phyloP scores from a whole-genome alignment of 768 basidiomycete species.

The Trametes cingulata region DNA sequence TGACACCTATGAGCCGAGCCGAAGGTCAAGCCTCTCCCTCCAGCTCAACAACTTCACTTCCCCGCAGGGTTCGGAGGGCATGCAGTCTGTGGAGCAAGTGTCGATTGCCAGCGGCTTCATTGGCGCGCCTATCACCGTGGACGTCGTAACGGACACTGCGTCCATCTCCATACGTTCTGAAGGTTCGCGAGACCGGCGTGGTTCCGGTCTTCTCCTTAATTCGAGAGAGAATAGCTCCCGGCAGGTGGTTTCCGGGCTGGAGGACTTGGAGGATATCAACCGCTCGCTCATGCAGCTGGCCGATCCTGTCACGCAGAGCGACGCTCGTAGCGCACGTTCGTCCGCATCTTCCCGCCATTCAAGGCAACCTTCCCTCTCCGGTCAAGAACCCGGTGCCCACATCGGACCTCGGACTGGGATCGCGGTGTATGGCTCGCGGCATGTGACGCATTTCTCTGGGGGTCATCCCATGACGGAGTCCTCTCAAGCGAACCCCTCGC shows the following conservation, averaged over 20 bases:
- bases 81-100: slow-evolving; percentile 6
- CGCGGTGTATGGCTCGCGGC: slow-evolving; percentile 19
- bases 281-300: slow-evolving; percentile 14
- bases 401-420: slow-evolving; percentile 20
- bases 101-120: slow-evolving; percentile 6
- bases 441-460: slow-evolving; percentile 4
- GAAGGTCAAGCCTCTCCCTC: slow-evolving; percentile 19
- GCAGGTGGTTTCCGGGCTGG: slow-evolving; percentile 17
- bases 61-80: background rate
- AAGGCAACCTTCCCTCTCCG: slow-evolving; percentile 8
- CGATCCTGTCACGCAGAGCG: background rate
- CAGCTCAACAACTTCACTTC: slow-evolving; percentile 11
- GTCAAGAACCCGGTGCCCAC: background rate
- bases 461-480: background rate
- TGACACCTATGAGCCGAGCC: background rate
- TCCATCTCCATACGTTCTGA: slow-evolving; percentile 9
- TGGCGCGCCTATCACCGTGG: slow-evolving; percentile 3
- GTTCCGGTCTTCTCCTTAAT: background rate
- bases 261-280: slow-evolving; percentile 20
- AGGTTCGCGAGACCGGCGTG: background rate
- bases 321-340: slow-evolving; percentile 7
- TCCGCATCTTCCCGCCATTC: slow-evolving; percentile 14
- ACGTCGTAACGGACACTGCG: background rate
- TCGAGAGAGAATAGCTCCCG: slow-evolving; percentile 12
- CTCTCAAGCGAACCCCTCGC: background rate